These are phyloP conservation scores for Nicotiana benthamiana DNA, from an alignment of 257 asterid genomes.

Conservation along the genomic window DNA sequence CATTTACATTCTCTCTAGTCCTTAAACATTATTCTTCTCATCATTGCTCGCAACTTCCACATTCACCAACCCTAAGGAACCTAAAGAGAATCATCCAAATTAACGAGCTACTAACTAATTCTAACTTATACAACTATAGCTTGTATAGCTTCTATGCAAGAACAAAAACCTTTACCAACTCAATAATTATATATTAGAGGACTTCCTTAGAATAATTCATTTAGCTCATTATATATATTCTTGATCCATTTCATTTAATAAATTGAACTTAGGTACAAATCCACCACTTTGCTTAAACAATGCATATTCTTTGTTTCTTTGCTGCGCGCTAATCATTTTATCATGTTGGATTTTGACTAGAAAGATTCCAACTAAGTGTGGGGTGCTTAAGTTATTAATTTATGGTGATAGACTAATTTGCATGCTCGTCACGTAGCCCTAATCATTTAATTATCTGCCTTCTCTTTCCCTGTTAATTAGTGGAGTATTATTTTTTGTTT, in stretches of 20 bases:
- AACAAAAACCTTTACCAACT: neutral
- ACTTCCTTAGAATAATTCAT: neutral
- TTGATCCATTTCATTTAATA: neutral
- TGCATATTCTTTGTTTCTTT: neutral
- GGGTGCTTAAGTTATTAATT: neutral
- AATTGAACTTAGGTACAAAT: slow-evolving; percentile 15
- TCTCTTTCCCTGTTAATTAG: neutral
- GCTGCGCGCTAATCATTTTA: slow-evolving; percentile 21
- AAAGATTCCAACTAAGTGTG: slow-evolving; percentile 14
- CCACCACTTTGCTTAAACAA: slow-evolving; percentile 13
- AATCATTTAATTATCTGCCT: neutral
- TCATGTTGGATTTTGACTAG: slow-evolving; percentile 22
- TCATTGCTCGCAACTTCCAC: slow-evolving; percentile 15
- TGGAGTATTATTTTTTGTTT: neutral
- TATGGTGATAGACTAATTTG: neutral
- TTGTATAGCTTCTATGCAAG: neutral
- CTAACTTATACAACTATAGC: neutral
- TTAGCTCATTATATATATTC: no score
- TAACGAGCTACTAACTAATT: slow-evolving; percentile 2
- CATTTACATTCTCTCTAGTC: neutral
- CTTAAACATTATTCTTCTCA: slow-evolving; percentile 11
- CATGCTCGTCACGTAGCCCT: slow-evolving; percentile 16
- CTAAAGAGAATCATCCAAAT: slow-evolving; percentile 8
- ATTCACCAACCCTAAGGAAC: slow-evolving; percentile 17
- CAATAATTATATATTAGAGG: neutral